A percentile compares a stretch with the other conserved stretches of the same genome.
Evolutionary conservation across 345 rosid genomes (phyloP).

Genomic region (Ricinus communis): DNA sequence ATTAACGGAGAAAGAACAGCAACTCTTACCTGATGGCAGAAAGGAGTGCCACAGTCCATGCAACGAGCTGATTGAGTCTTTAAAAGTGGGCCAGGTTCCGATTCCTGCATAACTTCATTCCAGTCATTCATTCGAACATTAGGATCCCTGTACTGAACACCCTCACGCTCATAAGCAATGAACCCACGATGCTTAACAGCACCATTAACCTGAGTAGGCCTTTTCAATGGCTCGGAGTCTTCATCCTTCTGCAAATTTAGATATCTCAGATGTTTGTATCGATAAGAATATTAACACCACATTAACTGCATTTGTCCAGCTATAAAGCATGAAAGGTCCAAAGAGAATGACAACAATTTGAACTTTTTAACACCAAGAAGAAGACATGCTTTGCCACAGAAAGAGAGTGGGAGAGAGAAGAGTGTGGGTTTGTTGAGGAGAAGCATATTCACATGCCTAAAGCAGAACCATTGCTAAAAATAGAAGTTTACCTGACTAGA

Average conservation of each 20-base stretch:
- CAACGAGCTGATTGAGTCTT: slow-evolving; percentile 98
- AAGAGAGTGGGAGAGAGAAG: not conserved
- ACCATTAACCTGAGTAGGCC: slow-evolving; percentile 62
- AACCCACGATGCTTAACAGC: slow-evolving; percentile 89
- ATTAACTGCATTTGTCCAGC: not conserved
- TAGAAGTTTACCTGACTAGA: slow-evolving; percentile 40
- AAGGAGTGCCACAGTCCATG: slow-evolving; percentile 99
- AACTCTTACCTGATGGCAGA: slow-evolving; percentile 85
- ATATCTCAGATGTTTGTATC: not conserved
- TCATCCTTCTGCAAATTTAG: slow-evolving; percentile 38
- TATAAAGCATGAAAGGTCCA: not conserved
- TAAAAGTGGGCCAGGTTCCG: slow-evolving; percentile 78
- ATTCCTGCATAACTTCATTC: slow-evolving; percentile 87
- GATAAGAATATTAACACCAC: too few relatives aligned
- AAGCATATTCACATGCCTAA: not conserved
- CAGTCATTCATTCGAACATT: slow-evolving; percentile 80
- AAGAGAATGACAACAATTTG: not conserved
- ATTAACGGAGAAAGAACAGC: not conserved
- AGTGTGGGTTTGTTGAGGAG: too few relatives aligned
- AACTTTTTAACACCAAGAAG: not conserved
- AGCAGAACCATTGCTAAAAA: not conserved
- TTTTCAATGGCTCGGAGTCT: slow-evolving; percentile 38
- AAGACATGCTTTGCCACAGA: not conserved
- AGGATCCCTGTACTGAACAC: slow-evolving; percentile 88
- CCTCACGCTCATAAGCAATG: slow-evolving; percentile 88